These are phyloP conservation scores for Kwoniella europaea DNA, from an alignment of 768 basidiomycete genomes.

Conservation along the genomic window DNA sequence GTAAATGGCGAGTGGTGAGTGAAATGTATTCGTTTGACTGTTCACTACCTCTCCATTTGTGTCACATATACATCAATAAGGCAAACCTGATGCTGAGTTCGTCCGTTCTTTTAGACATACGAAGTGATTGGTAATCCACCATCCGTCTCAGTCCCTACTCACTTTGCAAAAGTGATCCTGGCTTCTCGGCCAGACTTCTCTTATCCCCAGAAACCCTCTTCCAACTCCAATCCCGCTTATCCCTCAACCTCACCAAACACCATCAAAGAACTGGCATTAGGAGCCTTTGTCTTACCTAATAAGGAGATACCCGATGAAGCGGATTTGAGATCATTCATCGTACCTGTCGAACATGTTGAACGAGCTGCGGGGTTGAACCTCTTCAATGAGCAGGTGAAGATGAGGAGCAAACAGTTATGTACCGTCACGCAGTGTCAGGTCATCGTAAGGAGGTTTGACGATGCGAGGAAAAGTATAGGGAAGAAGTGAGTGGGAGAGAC, in stretches of 20 bases:
- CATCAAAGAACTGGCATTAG: slow-evolving; percentile 76
- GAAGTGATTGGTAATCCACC: slow-evolving; percentile 95
- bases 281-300: slow-evolving; percentile 96
- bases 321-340: slow-evolving; percentile 76
- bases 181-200: slow-evolving; percentile 72
- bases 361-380: slow-evolving; percentile 66
- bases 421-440: slow-evolving; percentile 85
- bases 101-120: slow-evolving; percentile 66
- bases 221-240: slow-evolving; percentile 26
- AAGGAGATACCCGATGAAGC: slow-evolving; percentile 85
- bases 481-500: slow-evolving; percentile 10
- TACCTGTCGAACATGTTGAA: slow-evolving; percentile 90
- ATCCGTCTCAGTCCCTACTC: slow-evolving; percentile 90
- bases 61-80: not conserved
- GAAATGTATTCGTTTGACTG: too few relatives aligned
- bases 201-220: slow-evolving; percentile 65
- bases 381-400: slow-evolving; percentile 48
- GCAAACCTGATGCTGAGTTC: not conserved
- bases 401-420: slow-evolving; percentile 72
- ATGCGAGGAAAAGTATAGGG: slow-evolving; percentile 68
- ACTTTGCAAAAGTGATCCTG: slow-evolving; percentile 95
- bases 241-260: slow-evolving; percentile 54
- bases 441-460: slow-evolving; percentile 86
- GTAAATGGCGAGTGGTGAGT: slow-evolving; percentile 93
- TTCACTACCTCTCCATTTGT: too few relatives aligned